phyloP scores from a whole-genome alignment of 2,329 filamentous ascomycete species.

The Chrysoporthe puriensis region DNA sequence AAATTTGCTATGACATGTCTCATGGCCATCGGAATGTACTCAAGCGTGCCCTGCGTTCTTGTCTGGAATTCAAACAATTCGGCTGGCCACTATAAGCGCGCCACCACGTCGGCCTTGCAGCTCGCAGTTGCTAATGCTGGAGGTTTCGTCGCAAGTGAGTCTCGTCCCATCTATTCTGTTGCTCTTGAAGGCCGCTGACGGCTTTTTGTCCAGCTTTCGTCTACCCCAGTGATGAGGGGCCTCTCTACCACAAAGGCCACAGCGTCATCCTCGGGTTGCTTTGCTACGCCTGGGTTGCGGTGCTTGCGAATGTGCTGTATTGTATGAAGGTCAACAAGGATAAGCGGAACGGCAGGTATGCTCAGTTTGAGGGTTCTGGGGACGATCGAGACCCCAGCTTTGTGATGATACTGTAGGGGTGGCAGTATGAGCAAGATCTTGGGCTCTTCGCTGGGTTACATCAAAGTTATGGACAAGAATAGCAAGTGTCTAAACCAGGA shows the following conservation, averaged over 20 bases:
- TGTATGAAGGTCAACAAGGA: slow-evolving; percentile 67
- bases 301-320: slow-evolving; percentile 63
- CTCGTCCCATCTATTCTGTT: slow-evolving; percentile 16
- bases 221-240: slow-evolving; percentile 60
- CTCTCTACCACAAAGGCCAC: slow-evolving; percentile 64
- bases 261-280: slow-evolving; percentile 63
- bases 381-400: slow-evolving; percentile 69
- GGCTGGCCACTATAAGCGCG: slow-evolving; percentile 71
- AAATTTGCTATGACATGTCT: slow-evolving; percentile 70
- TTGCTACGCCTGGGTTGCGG: slow-evolving; percentile 64
- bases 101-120: slow-evolving; percentile 68
- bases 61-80: slow-evolving; percentile 72
- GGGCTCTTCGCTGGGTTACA: not conserved
- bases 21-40: slow-evolving; percentile 68
- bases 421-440: not conserved
- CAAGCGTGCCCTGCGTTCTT: slow-evolving; percentile 64
- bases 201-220: slow-evolving; percentile 51
- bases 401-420: slow-evolving; percentile 58
- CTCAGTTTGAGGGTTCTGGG: slow-evolving; percentile 57
- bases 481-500: not conserved
- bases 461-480: no score
- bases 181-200: not conserved
- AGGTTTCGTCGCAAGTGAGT: slow-evolving; percentile 64
- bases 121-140: slow-evolving; percentile 69
- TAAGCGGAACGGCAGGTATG: slow-evolving; percentile 63